These are phyloP conservation scores for Leccinum uliginosum DNA, from an alignment of 768 basidiomycete species.

Conservation along the genomic window DNA sequence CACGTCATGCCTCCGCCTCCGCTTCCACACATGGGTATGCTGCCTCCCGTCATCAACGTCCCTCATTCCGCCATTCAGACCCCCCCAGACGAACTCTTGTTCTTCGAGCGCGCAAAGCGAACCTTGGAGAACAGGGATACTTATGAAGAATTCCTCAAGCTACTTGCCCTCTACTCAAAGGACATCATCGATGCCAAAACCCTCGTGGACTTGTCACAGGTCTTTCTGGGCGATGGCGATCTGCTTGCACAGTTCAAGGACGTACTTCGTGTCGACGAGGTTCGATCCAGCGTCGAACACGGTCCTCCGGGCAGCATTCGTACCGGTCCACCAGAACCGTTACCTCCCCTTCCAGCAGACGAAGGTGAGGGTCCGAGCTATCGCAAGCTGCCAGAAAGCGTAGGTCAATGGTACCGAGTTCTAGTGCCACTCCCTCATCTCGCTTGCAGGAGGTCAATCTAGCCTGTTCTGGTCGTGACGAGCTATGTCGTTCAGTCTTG, in stretches of 20 bases:
- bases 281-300: constrained; percentile 53
- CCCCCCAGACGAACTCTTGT: constrained; percentile 73
- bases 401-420: constrained; percentile 40
- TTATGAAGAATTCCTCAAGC: constrained; percentile 93
- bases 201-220: constrained; percentile 74
- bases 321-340: constrained; percentile 69
- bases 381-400: constrained; percentile 80
- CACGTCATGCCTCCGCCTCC: constrained; percentile 28
- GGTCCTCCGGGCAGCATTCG: constrained; percentile 78
- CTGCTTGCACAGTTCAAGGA: constrained; percentile 82
- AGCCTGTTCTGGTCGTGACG: constrained; percentile 91
- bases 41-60: constrained; percentile 22
- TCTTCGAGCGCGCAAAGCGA: constrained; percentile 92
- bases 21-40: constrained; percentile 25
- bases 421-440: background rate
- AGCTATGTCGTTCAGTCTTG: constrained; percentile 91
- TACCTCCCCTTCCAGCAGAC: constrained; percentile 74
- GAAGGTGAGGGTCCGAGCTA: constrained; percentile 94
- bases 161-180: constrained; percentile 84
- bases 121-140: constrained; percentile 68
- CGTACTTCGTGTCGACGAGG: constrained; percentile 75
- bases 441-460: constrained; percentile 71
- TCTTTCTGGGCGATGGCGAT: constrained; percentile 79
- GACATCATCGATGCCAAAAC: constrained; percentile 86
- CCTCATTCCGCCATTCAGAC: constrained; percentile 31